Evolutionary conservation across 495 filamentous ascomycete species (phyloP).

Genomic region (Massariosphaeria phaeospora): DNA sequence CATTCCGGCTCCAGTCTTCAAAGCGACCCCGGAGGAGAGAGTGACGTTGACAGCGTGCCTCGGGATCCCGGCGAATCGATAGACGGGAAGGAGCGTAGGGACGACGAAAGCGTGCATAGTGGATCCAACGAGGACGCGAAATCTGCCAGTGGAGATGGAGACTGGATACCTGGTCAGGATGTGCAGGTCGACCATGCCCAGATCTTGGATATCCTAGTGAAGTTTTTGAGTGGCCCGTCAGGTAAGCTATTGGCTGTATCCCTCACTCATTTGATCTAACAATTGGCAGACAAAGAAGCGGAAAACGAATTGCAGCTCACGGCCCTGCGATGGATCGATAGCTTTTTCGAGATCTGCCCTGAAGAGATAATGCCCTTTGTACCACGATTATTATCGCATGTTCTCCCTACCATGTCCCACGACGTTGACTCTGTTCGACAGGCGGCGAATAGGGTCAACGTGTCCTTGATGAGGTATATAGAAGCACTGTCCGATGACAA

Average conservation of each 20-base stretch:
- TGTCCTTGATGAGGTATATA: slow-evolving; percentile 83
- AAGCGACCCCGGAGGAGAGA: slow-evolving; percentile 35
- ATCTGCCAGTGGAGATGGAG: slow-evolving; percentile 68
- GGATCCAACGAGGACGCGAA: slow-evolving; percentile 56
- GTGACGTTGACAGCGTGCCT: slow-evolving; percentile 18
- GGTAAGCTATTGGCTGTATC: slow-evolving; percentile 43
- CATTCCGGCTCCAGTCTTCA: slow-evolving; percentile 57
- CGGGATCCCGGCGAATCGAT: slow-evolving; percentile 15
- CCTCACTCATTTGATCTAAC: slow-evolving; percentile 4
- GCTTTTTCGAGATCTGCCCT: slow-evolving; percentile 93
- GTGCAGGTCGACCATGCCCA: slow-evolving; percentile 89
- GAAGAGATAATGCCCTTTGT: slow-evolving; percentile 97
- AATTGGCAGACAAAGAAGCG: slow-evolving; percentile 68
- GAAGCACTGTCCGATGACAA: slow-evolving; percentile 80
- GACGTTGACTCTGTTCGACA: slow-evolving; percentile 81
- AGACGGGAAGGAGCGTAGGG: slow-evolving; percentile 42
- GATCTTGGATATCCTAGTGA: slow-evolving; percentile 86
- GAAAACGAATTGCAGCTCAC: slow-evolving; percentile 87
- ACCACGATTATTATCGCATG: slow-evolving; percentile 81
- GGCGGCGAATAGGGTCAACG: slow-evolving; percentile 84
- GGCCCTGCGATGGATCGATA: slow-evolving; percentile 90
- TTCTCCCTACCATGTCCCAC: slow-evolving; percentile 91
- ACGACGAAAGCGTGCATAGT: slow-evolving; percentile 41
- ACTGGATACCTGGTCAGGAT: slow-evolving; percentile 97
- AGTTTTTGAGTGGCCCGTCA: slow-evolving; percentile 73